These are phyloP conservation scores for Prunus dulcis DNA, from an alignment of 306 rosid species.

Conservation along the genomic window DNA sequence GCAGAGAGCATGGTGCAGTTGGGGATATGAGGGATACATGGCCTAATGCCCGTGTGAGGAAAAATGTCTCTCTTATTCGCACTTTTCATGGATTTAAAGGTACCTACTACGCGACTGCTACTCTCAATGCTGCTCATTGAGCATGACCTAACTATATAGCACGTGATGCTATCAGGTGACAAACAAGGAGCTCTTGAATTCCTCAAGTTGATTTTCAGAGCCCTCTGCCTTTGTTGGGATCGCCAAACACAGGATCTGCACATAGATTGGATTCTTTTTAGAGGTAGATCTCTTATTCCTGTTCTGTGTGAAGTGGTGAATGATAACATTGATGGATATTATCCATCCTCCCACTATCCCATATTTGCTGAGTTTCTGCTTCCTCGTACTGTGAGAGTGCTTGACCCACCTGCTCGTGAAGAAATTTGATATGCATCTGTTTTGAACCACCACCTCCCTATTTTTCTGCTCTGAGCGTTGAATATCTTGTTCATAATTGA, in stretches of 20 bases:
- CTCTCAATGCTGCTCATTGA: slow-evolving; percentile 11
- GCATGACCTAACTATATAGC: slow-evolving; percentile 14
- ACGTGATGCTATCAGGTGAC: slow-evolving; percentile 55
- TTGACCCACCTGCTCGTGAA: slow-evolving; percentile 55
- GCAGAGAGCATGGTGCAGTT: slow-evolving; percentile 94
- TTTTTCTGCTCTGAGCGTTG: background rate
- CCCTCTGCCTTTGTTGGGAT: slow-evolving; percentile 99
- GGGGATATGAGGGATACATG: slow-evolving; percentile 98
- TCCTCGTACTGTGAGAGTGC: slow-evolving; percentile 81
- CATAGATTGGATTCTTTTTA: slow-evolving; percentile 94
- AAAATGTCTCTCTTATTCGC: slow-evolving; percentile 77
- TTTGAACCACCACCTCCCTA: slow-evolving; percentile 6
- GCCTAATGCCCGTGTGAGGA: slow-evolving; percentile 92
- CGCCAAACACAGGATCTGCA: slow-evolving; percentile 98
- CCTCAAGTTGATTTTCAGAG: slow-evolving; percentile 82
- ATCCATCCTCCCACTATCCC: slow-evolving; percentile 96
- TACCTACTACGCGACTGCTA: slow-evolving; percentile 22
- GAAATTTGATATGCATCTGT: slow-evolving; percentile 41
- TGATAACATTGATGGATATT: slow-evolving; percentile 74
- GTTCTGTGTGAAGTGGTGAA: slow-evolving; percentile 88
- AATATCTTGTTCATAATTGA: background rate
- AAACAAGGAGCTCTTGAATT: slow-evolving; percentile 94
- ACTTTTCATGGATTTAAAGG: slow-evolving; percentile 98
- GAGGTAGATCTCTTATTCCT: slow-evolving; percentile 93
- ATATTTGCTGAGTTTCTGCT: slow-evolving; percentile 89